These are phyloP conservation scores for Paraurostyla sp. DNA, from an alignment of 73 alveolate species.

Conservation along the genomic window DNA sequence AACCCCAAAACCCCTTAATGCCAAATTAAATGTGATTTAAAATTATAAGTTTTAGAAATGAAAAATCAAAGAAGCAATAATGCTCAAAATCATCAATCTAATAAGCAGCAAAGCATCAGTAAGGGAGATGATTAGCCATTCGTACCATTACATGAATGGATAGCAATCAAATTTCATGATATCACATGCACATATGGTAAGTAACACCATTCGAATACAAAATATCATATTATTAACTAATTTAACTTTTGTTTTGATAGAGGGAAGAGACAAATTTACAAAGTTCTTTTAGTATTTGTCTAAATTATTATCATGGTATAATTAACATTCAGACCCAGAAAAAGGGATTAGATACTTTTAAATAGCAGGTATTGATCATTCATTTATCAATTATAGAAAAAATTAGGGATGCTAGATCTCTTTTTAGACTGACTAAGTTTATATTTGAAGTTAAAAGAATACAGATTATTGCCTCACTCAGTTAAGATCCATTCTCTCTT, in stretches of 20 bases:
- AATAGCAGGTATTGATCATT: conserved; percentile 23
- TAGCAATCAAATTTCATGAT: neutral
- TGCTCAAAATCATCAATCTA: too few species aligned
- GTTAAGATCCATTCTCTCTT: conserved; percentile 54
- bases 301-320: conserved; percentile 54
- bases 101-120: too few species aligned
- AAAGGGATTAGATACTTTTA: neutral
- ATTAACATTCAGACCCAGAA: conserved; percentile 30
- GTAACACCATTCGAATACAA: neutral
- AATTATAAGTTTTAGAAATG: too few species aligned
- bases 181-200: neutral
- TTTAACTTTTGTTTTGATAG: neutral
- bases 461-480: conserved; percentile 5
- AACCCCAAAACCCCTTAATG: too few species aligned
- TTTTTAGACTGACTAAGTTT: conserved; percentile 55
- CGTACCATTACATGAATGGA: neutral
- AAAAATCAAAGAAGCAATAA: too few species aligned
- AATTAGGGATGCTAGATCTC: conserved; percentile 50
- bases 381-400: neutral
- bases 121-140: too few species aligned
- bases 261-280: conserved; percentile 61
- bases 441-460: conserved; percentile 62
- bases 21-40: too few species aligned
- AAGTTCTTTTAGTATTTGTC: conserved; percentile 41
- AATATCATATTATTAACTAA: neutral